phyloP scores from a whole-genome alignment of 495 filamentous ascomycete species.

The Penicillium pulvis region DNA sequence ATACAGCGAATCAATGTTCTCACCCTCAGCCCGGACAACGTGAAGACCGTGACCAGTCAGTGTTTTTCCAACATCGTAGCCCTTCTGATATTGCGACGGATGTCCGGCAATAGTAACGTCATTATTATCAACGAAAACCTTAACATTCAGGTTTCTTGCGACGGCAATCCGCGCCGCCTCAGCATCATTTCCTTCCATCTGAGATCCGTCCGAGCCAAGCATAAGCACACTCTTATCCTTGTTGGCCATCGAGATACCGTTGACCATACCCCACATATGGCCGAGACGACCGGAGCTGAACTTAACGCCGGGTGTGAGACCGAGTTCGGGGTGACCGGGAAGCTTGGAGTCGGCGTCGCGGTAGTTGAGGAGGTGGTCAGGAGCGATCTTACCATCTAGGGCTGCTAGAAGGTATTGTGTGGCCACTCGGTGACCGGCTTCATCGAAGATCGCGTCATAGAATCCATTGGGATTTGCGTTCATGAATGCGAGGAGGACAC shows the following conservation, averaged over 20 bases:
- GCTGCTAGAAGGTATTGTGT: constrained; percentile 42
- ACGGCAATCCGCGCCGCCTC: constrained; percentile 44
- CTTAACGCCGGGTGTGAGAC: constrained; percentile 41
- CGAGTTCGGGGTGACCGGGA: constrained; percentile 43
- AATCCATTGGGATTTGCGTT: constrained; percentile 34
- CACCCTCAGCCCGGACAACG: constrained; percentile 37
- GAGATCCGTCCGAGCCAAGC: constrained; percentile 43
- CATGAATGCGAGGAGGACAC: constrained; percentile 40
- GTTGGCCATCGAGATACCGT: constrained; percentile 43
- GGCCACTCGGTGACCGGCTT: constrained; percentile 43
- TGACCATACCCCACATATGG: constrained; percentile 47
- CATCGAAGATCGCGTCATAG: constrained; percentile 40
- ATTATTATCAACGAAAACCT: constrained; percentile 46
- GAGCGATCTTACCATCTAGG: constrained; percentile 38
- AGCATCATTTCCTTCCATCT: constrained; percentile 46
- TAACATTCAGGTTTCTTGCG: constrained; percentile 39
- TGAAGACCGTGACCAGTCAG: constrained; percentile 39
- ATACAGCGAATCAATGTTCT: constrained; percentile 40
- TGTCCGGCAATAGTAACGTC: constrained; percentile 46
- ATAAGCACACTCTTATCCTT: constrained; percentile 36
- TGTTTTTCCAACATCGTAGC: constrained; percentile 35
- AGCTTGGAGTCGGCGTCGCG: constrained; percentile 44
- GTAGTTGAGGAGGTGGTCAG: constrained; percentile 44
- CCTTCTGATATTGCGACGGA: constrained; percentile 39
- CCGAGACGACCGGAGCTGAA: constrained; percentile 44